Evolutionary conservation across 768 basidiomycete genomes (phyloP).

Genomic region (Phaffia australis): DNA sequence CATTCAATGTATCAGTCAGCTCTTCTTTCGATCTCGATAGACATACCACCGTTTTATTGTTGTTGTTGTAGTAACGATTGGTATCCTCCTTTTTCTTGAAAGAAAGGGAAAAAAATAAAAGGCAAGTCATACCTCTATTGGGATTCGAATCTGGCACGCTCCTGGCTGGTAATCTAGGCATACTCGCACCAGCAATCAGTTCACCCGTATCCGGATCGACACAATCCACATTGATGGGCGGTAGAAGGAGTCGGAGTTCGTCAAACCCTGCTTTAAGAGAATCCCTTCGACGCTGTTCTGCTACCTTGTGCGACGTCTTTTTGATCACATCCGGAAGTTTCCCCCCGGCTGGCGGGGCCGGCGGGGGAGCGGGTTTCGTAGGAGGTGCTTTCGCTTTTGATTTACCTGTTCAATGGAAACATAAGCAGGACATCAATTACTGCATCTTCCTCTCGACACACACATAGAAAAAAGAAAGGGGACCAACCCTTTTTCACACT

Average conservation of each 20-base stretch:
- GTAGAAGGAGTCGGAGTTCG: constrained; percentile 52
- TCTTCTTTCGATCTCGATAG: too few species aligned
- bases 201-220: constrained; percentile 62
- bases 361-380: constrained; percentile 4
- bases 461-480: constrained; percentile 34
- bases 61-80: too few species aligned
- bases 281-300: constrained; percentile 94
- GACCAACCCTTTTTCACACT: constrained; percentile 30
- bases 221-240: constrained; percentile 62
- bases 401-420: constrained; percentile 28
- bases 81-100: constrained; percentile 47
- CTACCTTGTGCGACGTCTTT: constrained; percentile 60
- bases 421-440: neutral
- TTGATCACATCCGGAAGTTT: constrained; percentile 30
- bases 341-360: neutral
- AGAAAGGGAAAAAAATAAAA: too few species aligned
- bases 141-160: constrained; percentile 52
- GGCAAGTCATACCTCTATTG: constrained; percentile 39
- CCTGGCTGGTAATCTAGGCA: constrained; percentile 79
- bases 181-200: constrained; percentile 76
- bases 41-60: too few species aligned
- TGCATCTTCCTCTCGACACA: neutral
- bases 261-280: constrained; percentile 81
- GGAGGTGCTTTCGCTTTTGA: constrained; percentile 41
- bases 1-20: too few species aligned